Base-by-base conservation (phyloP, 78 protist genomes). In the Dictyostelium citrinum region DNA sequence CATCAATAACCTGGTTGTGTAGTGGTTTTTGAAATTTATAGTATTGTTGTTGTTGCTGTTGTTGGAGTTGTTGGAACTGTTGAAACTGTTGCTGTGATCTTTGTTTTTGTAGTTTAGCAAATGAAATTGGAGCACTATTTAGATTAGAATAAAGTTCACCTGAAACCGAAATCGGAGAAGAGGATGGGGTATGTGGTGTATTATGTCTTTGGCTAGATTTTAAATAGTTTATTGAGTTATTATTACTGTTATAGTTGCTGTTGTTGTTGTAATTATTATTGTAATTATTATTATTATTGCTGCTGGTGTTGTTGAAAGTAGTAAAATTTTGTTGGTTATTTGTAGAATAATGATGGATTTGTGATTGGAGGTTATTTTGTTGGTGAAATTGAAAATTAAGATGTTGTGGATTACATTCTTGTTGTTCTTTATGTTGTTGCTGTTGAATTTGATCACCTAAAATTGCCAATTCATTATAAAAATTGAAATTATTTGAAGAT, bases 111-210 rank as follows among this genome's bases (percentile, higher is more conserved):
- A 70, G 33, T 70, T 70, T 70, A 5, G 77, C 77, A 70, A 70
- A 70, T 70, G 77, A 70, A 16, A 70, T 64, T 64, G 29, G 72
- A 8, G 39, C 77, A 70, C 27, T 33, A 70, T 31, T 70, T 5
- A 5, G 12, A 33, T 70, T 70, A 5, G 60, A n/a, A 78, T 46
- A 78, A 27, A 46, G 43, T 5, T 84, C 91, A 4, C 91, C 91
- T 29, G 91, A 74, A 20, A 71, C 91, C 7, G 82, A 74, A 33
- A 84, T 74, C 14, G 91, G 91, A 14, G 91, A 84, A 7, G 76
- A 64, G 1, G 82, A 74, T 10, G 91, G 91, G 3, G 91, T 70
- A n/a, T 31, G 49, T 27, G 91, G 91, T 14, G 82, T 31, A 37
- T 77, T 84, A 22, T 16, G 12, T 12, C 77, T 29, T 17, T 70